Percentiles rank a stretch among this genome's conserved stretches.
Evolutionary conservation across 2,329 filamentous ascomycete species (phyloP).

Genomic region (Hymenoscyphus salicellus): DNA sequence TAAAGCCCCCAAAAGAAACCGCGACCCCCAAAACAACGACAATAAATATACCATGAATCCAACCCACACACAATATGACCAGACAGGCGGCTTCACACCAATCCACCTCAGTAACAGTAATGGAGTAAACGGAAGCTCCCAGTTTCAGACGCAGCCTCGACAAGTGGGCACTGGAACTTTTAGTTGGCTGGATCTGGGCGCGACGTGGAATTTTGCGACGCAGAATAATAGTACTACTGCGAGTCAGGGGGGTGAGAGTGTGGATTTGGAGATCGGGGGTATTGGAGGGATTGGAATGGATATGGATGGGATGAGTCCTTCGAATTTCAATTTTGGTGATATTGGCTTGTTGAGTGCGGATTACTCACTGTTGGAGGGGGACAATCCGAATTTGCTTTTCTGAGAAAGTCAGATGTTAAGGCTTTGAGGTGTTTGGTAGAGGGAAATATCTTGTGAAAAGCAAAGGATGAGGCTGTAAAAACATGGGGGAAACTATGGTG

Average conservation of each 20-base stretch:
- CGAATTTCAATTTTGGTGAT: conserved; percentile 20
- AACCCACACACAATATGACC: conserved; percentile 6
- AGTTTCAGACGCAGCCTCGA: neutral
- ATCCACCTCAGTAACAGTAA: conserved; percentile 7
- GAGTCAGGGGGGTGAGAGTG: conserved; percentile 21
- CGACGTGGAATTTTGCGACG: conserved; percentile 34
- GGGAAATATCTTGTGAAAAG: neutral
- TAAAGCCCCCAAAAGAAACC: conserved; percentile 30
- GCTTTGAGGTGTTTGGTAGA: neutral
- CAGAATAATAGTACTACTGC: conserved; percentile 22
- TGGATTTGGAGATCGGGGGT: conserved; percentile 20
- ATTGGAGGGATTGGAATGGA: conserved; percentile 11
- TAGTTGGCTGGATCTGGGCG: conserved; percentile 33
- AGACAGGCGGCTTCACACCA: neutral
- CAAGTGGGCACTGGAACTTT: conserved; percentile 23
- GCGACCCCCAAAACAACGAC: neutral
- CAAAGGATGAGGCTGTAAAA: no score
- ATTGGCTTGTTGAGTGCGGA: conserved; percentile 26
- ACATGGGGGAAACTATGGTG: no score
- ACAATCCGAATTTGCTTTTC: conserved; percentile 31
- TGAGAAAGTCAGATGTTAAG: conserved; percentile 3
- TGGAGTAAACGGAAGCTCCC: neutral
- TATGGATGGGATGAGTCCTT: conserved; percentile 17
- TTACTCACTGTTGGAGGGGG: conserved; percentile 29
- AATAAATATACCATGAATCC: conserved; percentile 4